Evolutionary conservation across 2,329 filamentous ascomycete species (phyloP).

Genomic region (Talaromyces sp.): DNA sequence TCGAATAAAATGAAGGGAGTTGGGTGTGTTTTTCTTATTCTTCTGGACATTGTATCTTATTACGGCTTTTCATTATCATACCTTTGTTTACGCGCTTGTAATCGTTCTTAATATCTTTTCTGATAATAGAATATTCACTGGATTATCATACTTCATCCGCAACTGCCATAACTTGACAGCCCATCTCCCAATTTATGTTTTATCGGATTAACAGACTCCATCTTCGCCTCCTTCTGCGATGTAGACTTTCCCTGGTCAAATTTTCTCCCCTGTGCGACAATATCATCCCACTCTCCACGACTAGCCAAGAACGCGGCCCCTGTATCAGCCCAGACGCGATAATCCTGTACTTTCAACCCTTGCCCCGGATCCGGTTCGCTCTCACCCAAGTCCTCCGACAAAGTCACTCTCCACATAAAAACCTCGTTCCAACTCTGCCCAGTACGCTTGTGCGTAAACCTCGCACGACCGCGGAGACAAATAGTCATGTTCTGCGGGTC

Average conservation of each 20-base stretch:
- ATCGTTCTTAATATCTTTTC: neutral
- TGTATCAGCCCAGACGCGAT: conserved; percentile 40
- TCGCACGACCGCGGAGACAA: conserved; percentile 27
- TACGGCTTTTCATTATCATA: neutral
- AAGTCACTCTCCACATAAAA: conserved; percentile 33
- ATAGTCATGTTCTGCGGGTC: conserved; percentile 28
- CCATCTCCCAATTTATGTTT: conserved; percentile 16
- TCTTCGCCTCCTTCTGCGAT: conserved; percentile 8
- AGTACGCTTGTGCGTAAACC: conserved; percentile 28
- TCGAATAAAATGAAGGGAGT: conserved; percentile 5
- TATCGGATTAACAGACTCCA: conserved; percentile 3
- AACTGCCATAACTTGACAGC: conserved; percentile 17
- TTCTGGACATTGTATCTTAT: neutral
- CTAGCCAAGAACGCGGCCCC: conserved; percentile 39
- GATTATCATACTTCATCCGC: conserved; percentile 2
- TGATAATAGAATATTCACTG: neutral
- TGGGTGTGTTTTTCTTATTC: conserved; percentile 1
- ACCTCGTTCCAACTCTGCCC: conserved; percentile 36
- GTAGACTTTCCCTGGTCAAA: conserved; percentile 6
- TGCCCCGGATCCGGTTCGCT: conserved; percentile 5
- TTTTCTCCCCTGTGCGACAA: neutral
- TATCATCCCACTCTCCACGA: conserved; percentile 17
- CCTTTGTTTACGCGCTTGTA: neutral
- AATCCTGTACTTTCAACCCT: conserved; percentile 30
- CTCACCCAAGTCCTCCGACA: conserved; percentile 23